Percentiles rank a stretch among this genome's conserved stretches.
phyloP scores from a whole-genome alignment of 179 eudicot species.

The Actinidia polygama region DNA sequence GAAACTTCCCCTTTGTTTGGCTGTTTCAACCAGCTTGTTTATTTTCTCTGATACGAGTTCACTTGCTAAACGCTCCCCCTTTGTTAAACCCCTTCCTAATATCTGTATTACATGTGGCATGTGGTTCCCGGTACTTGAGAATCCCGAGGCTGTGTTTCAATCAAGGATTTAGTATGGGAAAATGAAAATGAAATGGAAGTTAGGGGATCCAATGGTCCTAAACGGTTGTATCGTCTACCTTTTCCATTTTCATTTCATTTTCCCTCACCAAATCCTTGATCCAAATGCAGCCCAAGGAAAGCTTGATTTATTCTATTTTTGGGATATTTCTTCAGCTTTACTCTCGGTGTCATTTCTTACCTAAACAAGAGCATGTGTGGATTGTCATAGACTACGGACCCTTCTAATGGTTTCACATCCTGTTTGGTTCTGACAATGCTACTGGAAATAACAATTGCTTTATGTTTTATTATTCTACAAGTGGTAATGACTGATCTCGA shows the following conservation, averaged over 20 bases:
- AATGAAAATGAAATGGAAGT: too few species aligned
- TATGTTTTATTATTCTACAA: slow-evolving; percentile 1
- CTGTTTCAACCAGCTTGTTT: not conserved
- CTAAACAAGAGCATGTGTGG: not conserved
- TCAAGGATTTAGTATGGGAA: too few species aligned
- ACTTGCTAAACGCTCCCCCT: not conserved
- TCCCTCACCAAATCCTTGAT: too few species aligned
- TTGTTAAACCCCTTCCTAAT: not conserved
- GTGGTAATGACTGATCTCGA: slow-evolving; percentile 4
- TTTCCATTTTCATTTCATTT: too few species aligned
- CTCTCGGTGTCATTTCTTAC: not conserved
- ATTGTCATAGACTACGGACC: not conserved
- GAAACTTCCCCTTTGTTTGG: slow-evolving; percentile 16
- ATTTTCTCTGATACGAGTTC: not conserved
- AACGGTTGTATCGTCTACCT: too few species aligned
- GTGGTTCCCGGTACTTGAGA: not conserved
- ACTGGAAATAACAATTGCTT: not conserved
- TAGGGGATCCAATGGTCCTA: too few species aligned
- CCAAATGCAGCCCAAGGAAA: not conserved
- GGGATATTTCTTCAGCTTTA: not conserved
- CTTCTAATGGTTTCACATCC: not conserved
- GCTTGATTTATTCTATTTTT: not conserved
- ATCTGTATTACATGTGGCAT: not conserved
- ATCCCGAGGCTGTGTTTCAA: not conserved
- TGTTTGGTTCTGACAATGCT: not conserved